Base-by-base conservation (phyloP, 768 basidiomycete genomes). In the Leccinum imitatum region DNA sequence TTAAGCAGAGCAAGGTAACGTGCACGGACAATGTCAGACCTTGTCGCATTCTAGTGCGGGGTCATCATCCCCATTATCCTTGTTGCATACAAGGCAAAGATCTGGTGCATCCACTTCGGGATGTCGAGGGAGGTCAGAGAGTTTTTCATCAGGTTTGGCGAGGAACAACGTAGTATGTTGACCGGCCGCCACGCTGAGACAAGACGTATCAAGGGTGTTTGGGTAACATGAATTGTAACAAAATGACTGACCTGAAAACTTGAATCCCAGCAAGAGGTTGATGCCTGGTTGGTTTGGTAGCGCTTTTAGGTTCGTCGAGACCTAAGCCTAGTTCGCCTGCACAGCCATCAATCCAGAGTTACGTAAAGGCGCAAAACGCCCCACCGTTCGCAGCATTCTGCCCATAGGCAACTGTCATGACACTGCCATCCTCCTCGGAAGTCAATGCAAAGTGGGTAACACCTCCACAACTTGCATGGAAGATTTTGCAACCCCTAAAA, bases 1-100 rank as follows among this genome's bases (percentile, higher is more conserved):
- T 65, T 47, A 62, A 55, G 57, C 23, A 52, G 5, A 21, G 51
- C 25, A 46, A 44, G 50, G 6, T 17, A 54, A 51, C 4, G 27
- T 54, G 33, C 27, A 59, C 19, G 21, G 8, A 54, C 0, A 41
- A 23, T 47, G 35, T 52, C 70, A 48, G 56, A 90, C 93, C 84
- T 94, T 95, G 71, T 98, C 95, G 67, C 95, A 98, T 69, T 91
- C 94, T 46, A 98, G 77, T 17, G 87, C 87, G 37, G 82, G 78
- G 60, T 86, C 88, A 52, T 88, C 87, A 23, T 89, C 89, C 17
- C 86, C 90, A 25, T 83, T 77, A 56, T 91, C 91, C 64, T 81
- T 79, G 51, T 77, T 75, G 69, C 95, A 98, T 15, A 84, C 79
- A 13, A 90, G 77, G 72, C 95, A 97, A 13, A 81, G 66, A 15